These are phyloP conservation scores for Allomyces macrogynus DNA, from an alignment of 192 early-diverging fungal species.

Conservation along the genomic window DNA sequence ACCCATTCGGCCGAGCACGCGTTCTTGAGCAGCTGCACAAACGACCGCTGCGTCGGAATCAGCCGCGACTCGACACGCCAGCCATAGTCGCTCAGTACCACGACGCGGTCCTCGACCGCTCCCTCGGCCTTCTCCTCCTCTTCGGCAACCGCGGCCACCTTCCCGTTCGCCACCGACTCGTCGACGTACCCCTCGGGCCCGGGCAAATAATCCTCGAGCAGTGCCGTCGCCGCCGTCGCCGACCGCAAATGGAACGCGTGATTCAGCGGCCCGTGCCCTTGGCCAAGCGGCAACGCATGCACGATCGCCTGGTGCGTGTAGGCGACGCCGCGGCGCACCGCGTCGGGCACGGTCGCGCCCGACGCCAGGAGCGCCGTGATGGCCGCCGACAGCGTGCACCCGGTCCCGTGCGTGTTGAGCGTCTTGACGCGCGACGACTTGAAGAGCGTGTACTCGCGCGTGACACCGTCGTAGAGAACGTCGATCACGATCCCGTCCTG, in stretches of 20 bases:
- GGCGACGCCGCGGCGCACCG: slow-evolving; percentile 28
- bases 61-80: not conserved
- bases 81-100: not conserved
- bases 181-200: not conserved
- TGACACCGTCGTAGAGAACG: slow-evolving; percentile 29
- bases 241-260: slow-evolving; percentile 13
- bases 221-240: not conserved
- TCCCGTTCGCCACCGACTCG: not conserved
- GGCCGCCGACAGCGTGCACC: slow-evolving; percentile 67
- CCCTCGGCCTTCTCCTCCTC: no score
- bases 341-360: slow-evolving; percentile 21
- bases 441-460: slow-evolving; percentile 19
- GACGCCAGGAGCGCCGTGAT: slow-evolving; percentile 48
- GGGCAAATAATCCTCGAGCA: no score
- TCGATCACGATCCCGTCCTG: slow-evolving; percentile 29
- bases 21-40: slow-evolving; percentile 12
- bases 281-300: slow-evolving; percentile 34
- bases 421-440: slow-evolving; percentile 37
- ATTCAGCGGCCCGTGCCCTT: slow-evolving; percentile 53
- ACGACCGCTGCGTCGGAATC: slow-evolving; percentile 2
- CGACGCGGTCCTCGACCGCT: not conserved
- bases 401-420: slow-evolving; percentile 64
- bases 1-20: slow-evolving; percentile 28
- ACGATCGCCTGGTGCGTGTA: slow-evolving; percentile 49
- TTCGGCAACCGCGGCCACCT: not conserved